Conservation (phyloP, 2,329 filamentous ascomycete genomes). For the Ophiostoma montium region DNA sequence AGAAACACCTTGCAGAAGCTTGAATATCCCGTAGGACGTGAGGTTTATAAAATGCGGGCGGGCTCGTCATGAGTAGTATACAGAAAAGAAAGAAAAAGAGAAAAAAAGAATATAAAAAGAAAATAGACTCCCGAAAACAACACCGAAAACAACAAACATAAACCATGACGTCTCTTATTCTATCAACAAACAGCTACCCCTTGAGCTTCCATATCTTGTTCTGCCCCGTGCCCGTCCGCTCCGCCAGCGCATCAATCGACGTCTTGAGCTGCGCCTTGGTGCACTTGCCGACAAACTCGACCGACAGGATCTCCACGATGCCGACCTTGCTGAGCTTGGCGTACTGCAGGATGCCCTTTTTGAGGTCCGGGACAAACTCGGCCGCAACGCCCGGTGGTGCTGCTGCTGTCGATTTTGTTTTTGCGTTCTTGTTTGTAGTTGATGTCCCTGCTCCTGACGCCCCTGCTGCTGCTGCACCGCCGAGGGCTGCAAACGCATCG, state of each 20-base stretch:
- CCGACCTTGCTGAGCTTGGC: conserved; percentile 53
- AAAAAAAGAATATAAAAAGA: background rate
- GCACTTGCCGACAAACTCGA: conserved; percentile 51
- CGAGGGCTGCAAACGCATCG: conserved; percentile 13
- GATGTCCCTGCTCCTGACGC: background rate
- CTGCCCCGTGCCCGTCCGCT: conserved; percentile 33
- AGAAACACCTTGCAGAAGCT: too few relatives aligned
- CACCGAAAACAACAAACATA: background rate
- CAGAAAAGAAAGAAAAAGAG: background rate
- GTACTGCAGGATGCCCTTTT: conserved; percentile 47
- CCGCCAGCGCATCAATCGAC: conserved; percentile 53
- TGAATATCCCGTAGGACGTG: background rate
- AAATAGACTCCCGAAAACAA: background rate
- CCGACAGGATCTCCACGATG: conserved; percentile 60
- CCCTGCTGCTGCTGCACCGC: background rate
- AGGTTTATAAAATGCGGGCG: background rate
- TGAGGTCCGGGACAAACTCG: conserved; percentile 52
- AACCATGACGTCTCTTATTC: background rate
- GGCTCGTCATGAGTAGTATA: background rate
- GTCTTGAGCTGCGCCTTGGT: conserved; percentile 57
- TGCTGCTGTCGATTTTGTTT: too few relatives aligned
- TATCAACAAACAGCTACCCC: background rate
- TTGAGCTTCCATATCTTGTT: conserved; percentile 52
- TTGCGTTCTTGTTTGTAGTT: conserved; percentile 16
- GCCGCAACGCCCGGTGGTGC: conserved; percentile 39